Percentiles rank a stretch among this genome's conserved stretches.
These are phyloP conservation scores for Dionaea muscipula DNA, from an alignment of 179 eudicot genomes.

Conservation along the genomic window DNA sequence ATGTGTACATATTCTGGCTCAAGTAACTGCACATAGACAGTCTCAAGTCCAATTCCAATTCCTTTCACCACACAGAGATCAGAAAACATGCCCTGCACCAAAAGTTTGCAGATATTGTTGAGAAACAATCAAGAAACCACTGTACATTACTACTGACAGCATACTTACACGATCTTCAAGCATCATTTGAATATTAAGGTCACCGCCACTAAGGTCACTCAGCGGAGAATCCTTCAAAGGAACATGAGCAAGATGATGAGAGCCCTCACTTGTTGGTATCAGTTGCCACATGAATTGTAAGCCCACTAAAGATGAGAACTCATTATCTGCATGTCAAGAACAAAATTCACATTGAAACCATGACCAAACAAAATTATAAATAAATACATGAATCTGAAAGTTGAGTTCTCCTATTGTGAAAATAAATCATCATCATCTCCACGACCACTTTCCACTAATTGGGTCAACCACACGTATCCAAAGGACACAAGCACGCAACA, in stretches of 20 bases:
- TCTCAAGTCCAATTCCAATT: slow-evolving; percentile 73
- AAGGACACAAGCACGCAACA: no score
- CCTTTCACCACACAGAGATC: slow-evolving; percentile 78
- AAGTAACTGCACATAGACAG: slow-evolving; percentile 62
- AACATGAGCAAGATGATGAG: slow-evolving; percentile 68
- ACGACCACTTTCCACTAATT: no score
- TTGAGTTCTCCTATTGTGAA: no score
- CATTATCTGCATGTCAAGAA: slow-evolving; percentile 50
- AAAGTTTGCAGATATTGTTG: not conserved
- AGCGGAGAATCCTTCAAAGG: slow-evolving; percentile 80
- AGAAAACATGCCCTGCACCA: slow-evolving; percentile 59
- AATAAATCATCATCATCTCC: no score
- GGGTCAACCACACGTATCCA: no score
- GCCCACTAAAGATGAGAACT: slow-evolving; percentile 87
- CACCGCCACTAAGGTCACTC: slow-evolving; percentile 88
- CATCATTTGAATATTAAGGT: slow-evolving; percentile 60
- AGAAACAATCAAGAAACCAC: not conserved
- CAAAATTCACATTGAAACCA: no score
- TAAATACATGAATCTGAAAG: no score
- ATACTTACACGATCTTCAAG: slow-evolving; percentile 72
- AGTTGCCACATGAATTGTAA: slow-evolving; percentile 74
- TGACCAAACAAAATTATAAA: no score
- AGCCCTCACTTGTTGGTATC: slow-evolving; percentile 48
- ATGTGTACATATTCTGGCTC: slow-evolving; percentile 47
- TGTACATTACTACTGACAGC: slow-evolving; percentile 8